Base-by-base conservation (phyloP, 1,284 basidiomycete species). In the Puccinia triticina region DNA sequence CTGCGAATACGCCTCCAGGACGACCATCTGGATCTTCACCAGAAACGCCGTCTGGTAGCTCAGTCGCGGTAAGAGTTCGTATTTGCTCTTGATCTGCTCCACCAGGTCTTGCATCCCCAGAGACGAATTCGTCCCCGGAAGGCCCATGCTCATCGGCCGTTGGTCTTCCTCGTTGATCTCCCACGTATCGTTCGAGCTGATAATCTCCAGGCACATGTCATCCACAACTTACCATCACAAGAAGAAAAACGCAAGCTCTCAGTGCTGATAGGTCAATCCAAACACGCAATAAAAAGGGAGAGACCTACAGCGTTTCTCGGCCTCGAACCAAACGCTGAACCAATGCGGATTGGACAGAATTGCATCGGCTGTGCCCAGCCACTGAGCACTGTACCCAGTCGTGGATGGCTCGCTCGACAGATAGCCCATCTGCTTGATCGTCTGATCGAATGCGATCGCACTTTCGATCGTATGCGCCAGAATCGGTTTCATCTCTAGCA, bases 401-500 rank as follows among this genome's bases (percentile, higher is more conserved):
- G 40, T 40, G 34, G 50, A 16, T 4, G 48, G 34, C 29, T 53
- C 46, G n/a, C 29, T 23, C 5, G 83, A 79, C 80, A 77, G 48
- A 71, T 40, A 83, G 3, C 4, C 55, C 59, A 11, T 71, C 61
- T 64, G 34, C n/a, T 55, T 5, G 14, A 98, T 87, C 10, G 92
- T 90, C 43, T 92, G 91, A 87, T 99, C 97, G 84, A 98, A 99
- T 0, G 92, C 87, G 11, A 98, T 89, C 0, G 94, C 91, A 87
- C 98, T 94, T 86, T 96, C 96, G 69, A 99, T 92, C 0, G 95
- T 98, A 86, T 99, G 96, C 0, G 96, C 96, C 4, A 99, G 89
- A 37, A 98, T 88, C 0, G 95, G 91, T 0, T 96, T 93, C 84
- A 93, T 91, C 5, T 91, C 88, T 1, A 97, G 88, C 7, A 99